Evolutionary conservation across 129 eudicot genomes (phyloP).

Genomic region (Silybum marianum): DNA sequence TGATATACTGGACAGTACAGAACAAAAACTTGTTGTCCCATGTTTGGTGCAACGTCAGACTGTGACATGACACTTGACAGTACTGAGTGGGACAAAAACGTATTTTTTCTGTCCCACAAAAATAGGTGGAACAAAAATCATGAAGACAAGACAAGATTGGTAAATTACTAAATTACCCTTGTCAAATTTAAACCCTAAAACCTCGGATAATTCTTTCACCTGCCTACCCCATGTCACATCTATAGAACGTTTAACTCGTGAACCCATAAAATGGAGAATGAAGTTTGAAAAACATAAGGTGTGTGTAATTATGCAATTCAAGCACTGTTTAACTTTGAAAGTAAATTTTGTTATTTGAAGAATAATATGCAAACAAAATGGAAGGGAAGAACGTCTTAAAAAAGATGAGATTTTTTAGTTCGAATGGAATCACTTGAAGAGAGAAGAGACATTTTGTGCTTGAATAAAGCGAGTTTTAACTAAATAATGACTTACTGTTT

Average conservation of each 20-base stretch:
- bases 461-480: neutral
- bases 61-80: too few species aligned
- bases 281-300: neutral
- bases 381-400: neutral
- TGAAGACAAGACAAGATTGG: too few species aligned
- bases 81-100: too few species aligned
- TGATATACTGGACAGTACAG: too few species aligned
- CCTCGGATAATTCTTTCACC: too few species aligned
- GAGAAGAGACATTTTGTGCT: neutral
- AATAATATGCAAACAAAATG: neutral
- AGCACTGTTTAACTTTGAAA: neutral
- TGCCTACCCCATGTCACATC: too few species aligned
- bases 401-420: neutral
- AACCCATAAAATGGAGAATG: neutral
- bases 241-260: neutral
- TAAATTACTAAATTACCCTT: too few species aligned
- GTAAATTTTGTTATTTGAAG: neutral
- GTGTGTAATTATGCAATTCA: neutral
- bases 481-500: slow-evolving; percentile 63
- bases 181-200: too few species aligned
- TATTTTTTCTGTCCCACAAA: too few species aligned
- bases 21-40: too few species aligned
- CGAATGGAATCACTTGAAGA: neutral
- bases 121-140: too few species aligned
- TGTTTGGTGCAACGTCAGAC: too few species aligned